These are phyloP conservation scores for Brasenia schreberi DNA, from an alignment of 164 flowering plant genomes.

Conservation along the genomic window DNA sequence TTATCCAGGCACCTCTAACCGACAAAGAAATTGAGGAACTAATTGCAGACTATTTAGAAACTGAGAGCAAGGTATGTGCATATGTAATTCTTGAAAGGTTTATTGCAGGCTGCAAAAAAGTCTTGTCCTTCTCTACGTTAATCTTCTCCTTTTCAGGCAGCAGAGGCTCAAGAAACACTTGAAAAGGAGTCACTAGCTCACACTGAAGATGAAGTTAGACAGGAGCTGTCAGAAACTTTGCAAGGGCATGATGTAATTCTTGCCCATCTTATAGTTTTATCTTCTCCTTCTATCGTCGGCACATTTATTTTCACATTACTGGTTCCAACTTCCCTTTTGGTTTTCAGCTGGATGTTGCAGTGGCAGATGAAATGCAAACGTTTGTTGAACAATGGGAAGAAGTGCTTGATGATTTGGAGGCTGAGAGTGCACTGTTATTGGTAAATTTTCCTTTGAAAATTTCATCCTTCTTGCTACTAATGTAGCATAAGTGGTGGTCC, in stretches of 20 bases:
- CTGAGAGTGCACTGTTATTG: slow-evolving; percentile 80
- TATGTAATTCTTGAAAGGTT: neutral
- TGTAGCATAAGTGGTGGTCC: neutral
- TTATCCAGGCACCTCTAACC: slow-evolving; percentile 53
- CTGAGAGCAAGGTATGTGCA: slow-evolving; percentile 78
- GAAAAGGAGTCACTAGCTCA: slow-evolving; percentile 78
- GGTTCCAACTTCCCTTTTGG: slow-evolving; percentile 4
- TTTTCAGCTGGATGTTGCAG: slow-evolving; percentile 66
- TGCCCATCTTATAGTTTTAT: neutral
- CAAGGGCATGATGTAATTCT: slow-evolving; percentile 62
- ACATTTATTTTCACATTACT: neutral
- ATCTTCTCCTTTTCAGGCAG: slow-evolving; percentile 65
- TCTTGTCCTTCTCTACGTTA: slow-evolving; percentile 10
- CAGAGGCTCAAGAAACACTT: slow-evolving; percentile 98
- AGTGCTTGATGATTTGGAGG: slow-evolving; percentile 77
- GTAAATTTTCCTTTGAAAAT: slow-evolving; percentile 21
- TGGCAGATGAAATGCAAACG: slow-evolving; percentile 59
- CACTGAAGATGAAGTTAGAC: slow-evolving; percentile 80
- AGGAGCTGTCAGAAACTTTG: slow-evolving; percentile 57
- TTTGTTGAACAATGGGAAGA: slow-evolving; percentile 74
- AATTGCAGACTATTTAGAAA: slow-evolving; percentile 66
- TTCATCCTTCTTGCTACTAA: too few relatives aligned
- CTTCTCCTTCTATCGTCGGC: neutral
- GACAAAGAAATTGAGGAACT: slow-evolving; percentile 84
- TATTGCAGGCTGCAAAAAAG: neutral